Base-by-base conservation (phyloP, 495 filamentous ascomycete species). In the Hypoxylon lienhwacheense region DNA sequence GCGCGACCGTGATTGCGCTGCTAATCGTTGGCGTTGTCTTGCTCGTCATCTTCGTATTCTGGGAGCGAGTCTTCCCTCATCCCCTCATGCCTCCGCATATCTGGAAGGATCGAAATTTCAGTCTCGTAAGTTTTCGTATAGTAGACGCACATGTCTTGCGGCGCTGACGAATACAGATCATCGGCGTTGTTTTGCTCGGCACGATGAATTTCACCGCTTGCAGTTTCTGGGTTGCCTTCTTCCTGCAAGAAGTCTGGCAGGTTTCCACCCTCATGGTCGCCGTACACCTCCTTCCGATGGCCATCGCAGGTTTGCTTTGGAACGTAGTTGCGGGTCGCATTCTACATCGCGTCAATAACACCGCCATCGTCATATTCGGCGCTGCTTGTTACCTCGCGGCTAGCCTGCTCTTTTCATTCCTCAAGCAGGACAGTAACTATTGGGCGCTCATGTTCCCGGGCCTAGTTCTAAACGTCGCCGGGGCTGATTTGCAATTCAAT, bases 401-500 rank as follows among this genome's bases (percentile, higher is more conserved):
- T 1, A 67, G 73, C 33, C 55, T 81, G 10, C 65, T 83, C 24
- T 68, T 79, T 10, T 63, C 71, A 1, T 35, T 73, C 16, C 69
- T 73, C 56, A 60, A 26, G 26, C 63, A 62, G 0, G 66, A 70
- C 16, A 71, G 68, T 35, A 59, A 55, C 66, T 85, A 83, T 63
- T 85, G 81, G 81, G 78, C 78, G 3, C 80, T 79, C 46, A 73
- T 77, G 31, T 82, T 85, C 55, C 79, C 80, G 1, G 69, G 75
- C 10, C 72, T 83, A 36, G 61, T 81, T 7, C 61, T 83, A 11
- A 67, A 62, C 35, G 79, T 82, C 10, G 74, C 78, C n/a, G 80
- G 80, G 4, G 79, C 78, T 8, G 81, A 85, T 63, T 74, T 80
- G 8, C 78, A 83, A 50, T 84, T 85, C 66, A 83, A 82, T 40